Evolutionary conservation across 2,329 filamentous ascomycete genomes (phyloP), one percentile per base, ranked within the genome.

Genomic region (Neofusicoccum parvum): DNA sequence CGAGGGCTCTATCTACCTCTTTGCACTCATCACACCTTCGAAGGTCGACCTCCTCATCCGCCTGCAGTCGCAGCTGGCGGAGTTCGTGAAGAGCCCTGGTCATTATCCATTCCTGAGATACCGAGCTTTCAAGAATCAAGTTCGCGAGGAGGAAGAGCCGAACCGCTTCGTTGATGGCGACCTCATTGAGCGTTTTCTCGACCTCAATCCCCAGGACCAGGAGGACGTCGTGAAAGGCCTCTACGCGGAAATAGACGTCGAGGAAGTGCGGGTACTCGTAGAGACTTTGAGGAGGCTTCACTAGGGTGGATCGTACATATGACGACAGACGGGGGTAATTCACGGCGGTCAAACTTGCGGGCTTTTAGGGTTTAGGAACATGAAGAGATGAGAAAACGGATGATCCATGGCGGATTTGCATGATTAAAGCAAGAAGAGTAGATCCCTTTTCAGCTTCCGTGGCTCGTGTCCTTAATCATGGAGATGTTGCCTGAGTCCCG

Each of bases 101-200:
- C 81, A 88, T 54, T 86, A 96, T 56, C 84, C 88, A 0, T 98
- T 97, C 76, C 86, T 88, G 45, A 82, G 84, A 23, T 99, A 92
- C 80, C 87, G 95, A n/a, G 90, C 90, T 0, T 96, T 94, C 80
- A 88, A 88, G 67, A 96, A 88, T 63, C 82, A 87, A 27, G 88
- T 90, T 32, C 82, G 89, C 17, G 87, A 91, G 66, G 86, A 87
- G 0, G 88, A 91, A 0, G 92, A 90, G 45, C 94, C 95, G 0
- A 91, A 88, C 73, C 85, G 94, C 1, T 98, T 98, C 72, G 87
- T 99, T 12, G 95, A 99, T 73, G 95, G 94, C 0, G 94, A 97
- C 75, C 82, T 98, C 72, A 83, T 99, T 12, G 94, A 98, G 79
- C 80, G 87, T 60, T 97, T 97, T 74, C 77, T 98, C 69, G 89